Base-by-base conservation (phyloP, 768 basidiomycete genomes). In the Tylopilus felleus region DNA sequence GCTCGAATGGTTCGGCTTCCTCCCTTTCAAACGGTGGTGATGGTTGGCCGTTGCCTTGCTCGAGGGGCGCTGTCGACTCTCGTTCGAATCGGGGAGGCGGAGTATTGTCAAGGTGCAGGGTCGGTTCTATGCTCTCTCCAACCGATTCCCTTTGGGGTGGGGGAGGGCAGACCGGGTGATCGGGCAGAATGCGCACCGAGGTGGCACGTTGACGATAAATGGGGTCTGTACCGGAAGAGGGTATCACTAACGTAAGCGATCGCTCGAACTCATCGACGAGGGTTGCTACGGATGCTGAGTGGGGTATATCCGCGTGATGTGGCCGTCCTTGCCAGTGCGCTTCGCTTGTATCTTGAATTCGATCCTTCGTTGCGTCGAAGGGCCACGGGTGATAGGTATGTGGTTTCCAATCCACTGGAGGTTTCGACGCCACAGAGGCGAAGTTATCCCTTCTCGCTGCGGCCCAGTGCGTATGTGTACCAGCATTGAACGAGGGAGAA, bases 241-340 rank as follows among this genome's bases (percentile, higher is more conserved):
- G 40, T 9, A 19, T 16, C 23, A 31, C 19, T 14, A 54, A 39
- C 19, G 23, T 59, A 29, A 62, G 41, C 6, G 28, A 49, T 28
- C 42, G 49, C 27, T 62, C 52, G 21, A 61, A 62, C 1, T 48
- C 52, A 14, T 51, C 39, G 9, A 51, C 43, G 13, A 60, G 45
- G 27, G 35, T 38, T 16, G 51, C 31, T 12, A 61, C 7, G 27
- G 51, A 50, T n/a, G 27, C 28, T 1, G 25, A 3, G 16, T 40
- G 42, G 17, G 40, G 41, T 29, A 21, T 25, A 14, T n/a, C 43
- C 21, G 35, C 10, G 10, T 4, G 21, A n/a, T 25, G 14, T 33
- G 43, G 42, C 23, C 22, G 40, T 36, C 50, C 35, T 36, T 27
- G 25, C 42, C 23, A 29, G 12, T 17, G 25, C 2, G 19, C 13